Conservation (phyloP, 2,329 filamentous ascomycete genomes). For the Colletotrichum orbiculare region DNA sequence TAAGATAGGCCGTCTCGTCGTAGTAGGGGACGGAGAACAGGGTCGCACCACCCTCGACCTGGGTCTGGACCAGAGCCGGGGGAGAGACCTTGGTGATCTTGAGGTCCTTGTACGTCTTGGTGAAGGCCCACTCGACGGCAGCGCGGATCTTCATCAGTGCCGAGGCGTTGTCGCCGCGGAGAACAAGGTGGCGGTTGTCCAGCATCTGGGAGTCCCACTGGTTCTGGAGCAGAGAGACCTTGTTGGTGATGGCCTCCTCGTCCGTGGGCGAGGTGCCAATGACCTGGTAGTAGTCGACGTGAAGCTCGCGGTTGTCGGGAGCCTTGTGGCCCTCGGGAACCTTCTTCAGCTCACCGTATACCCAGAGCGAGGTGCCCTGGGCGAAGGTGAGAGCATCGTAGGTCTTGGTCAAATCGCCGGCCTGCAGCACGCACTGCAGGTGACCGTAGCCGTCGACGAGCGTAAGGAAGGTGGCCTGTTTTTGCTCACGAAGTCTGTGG, state of each 20-base stretch:
- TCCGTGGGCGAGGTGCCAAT: conserved; percentile 84
- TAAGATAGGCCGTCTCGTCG: conserved; percentile 89
- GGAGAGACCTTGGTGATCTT: conserved; percentile 86
- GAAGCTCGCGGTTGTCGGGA: conserved; percentile 86
- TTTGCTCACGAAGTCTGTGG: conserved; percentile 83
- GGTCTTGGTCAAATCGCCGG: conserved; percentile 86
- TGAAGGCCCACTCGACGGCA: conserved; percentile 83
- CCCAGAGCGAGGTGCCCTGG: conserved; percentile 85
- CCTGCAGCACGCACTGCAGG: conserved; percentile 83
- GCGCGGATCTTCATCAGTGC: conserved; percentile 89
- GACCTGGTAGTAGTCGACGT: conserved; percentile 89
- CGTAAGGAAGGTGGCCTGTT: conserved; percentile 88
- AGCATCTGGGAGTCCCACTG: conserved; percentile 73
- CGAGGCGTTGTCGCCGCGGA: conserved; percentile 86
- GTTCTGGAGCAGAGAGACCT: conserved; percentile 60
- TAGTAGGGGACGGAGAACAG: conserved; percentile 93
- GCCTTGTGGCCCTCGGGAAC: conserved; percentile 83
- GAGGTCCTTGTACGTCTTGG: conserved; percentile 80
- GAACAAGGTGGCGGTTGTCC: conserved; percentile 84
- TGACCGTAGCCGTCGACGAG: conserved; percentile 85
- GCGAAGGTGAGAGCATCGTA: conserved; percentile 90
- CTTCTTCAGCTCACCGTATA: conserved; percentile 85
- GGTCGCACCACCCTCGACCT: conserved; percentile 92
- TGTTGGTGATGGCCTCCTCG: conserved; percentile 92
- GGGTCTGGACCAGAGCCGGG: conserved; percentile 92